Base-by-base conservation (phyloP, 2,329 filamentous ascomycete species). In the Verticillium tricorpus region DNA sequence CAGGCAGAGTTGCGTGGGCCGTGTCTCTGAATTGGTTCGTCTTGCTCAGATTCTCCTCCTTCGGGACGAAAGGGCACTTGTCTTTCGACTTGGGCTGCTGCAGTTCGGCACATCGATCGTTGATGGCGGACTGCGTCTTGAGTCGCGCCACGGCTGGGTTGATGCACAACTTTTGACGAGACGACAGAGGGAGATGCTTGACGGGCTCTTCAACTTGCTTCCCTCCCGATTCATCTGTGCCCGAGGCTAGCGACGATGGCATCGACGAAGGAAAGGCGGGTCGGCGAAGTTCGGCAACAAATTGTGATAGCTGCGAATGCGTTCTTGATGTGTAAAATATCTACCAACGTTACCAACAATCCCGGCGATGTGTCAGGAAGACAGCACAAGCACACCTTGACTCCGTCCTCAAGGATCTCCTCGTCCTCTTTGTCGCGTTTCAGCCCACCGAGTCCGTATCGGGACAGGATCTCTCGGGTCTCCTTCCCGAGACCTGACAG, bases 271-370 rank as follows among this genome's bases (percentile, higher is more conserved):
- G 91, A 63, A 96, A 87, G 0, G 78, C 77, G n/a, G 96, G 91
- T 32, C 92, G 87, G 1, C 89, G 86, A 58, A 97, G 77, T 73
- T 97, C 93, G 52, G 87, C 84, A 19, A 94, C 88, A 73, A 97
- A 96, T 71, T 97, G 93, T 1, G 90, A 89, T 15, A 97, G 77
- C 70, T 97, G 93, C 2, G 93, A 97, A 74, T 97, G 93, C 1
- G 93, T 97, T 71, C 93, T 85, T 8, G 93, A 97, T 61, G 93
- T 95, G 76, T 94, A 97, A 74, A 91, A 96, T 59, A 97, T 91
- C 81, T 87, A 73, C 58, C 39, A 9, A 56, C 40, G 74, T 76
- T 73, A 77, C 71, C 70, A 71, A 60, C 55, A 32, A 25, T 3
- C 45, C 19, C 7, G 3, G 22, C 12, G 12, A 28, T 25, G 17